Evolutionary conservation across 352 stramenopile species (phyloP).

Genomic region (Vaucheria bursata): DNA sequence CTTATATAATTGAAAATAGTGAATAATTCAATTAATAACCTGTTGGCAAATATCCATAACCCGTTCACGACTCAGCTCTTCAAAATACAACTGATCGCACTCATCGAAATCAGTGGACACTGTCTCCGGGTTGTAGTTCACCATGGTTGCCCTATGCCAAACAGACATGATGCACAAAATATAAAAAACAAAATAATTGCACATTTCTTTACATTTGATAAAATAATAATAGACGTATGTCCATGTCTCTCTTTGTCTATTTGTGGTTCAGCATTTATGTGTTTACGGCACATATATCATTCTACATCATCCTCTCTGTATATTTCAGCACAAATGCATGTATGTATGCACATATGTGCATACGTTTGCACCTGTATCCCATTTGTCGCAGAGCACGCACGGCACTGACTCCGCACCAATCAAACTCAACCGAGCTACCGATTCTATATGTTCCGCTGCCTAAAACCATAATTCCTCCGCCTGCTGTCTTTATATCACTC

Average conservation of each 20-base stretch:
- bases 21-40: too few species aligned
- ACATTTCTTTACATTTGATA: too few species aligned
- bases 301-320: too few species aligned
- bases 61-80: constrained; percentile 83
- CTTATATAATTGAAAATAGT: too few species aligned
- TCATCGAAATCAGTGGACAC: constrained; percentile 95
- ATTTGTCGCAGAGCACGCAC: constrained; percentile 80
- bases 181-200: too few species aligned
- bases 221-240: too few species aligned
- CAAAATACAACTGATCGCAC: constrained; percentile 94
- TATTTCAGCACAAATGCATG: too few species aligned
- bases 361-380: constrained; percentile 74
- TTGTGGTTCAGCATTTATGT: too few species aligned
- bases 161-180: too few species aligned
- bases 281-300: too few species aligned
- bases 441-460: constrained; percentile 89
- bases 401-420: constrained; percentile 88
- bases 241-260: too few species aligned
- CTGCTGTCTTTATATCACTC: constrained; percentile 56
- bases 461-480: constrained; percentile 83
- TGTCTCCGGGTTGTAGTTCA: constrained; percentile 96
- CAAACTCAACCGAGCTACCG: constrained; percentile 91
- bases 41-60: constrained; percentile 86
- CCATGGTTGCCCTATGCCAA: constrained; percentile 61
- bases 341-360: too few species aligned